Evolutionary conservation across 768 basidiomycete species (phyloP), one percentile per base, ranked within the genome.

Genomic region (Hericium coralloides): DNA sequence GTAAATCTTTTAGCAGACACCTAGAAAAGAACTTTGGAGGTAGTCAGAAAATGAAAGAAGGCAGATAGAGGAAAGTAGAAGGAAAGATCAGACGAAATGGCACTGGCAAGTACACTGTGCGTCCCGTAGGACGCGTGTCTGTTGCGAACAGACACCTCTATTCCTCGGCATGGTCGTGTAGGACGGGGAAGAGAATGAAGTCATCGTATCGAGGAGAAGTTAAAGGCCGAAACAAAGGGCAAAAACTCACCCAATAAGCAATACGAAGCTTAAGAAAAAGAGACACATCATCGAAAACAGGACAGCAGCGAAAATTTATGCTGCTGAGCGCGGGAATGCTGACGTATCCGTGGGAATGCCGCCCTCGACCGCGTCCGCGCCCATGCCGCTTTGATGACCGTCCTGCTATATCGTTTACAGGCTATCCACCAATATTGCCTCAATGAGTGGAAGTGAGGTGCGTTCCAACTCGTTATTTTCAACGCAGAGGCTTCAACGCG

Each of bases 171-270:
- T 84, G 80, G 88, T 89, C 87, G 87, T 85, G 67, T 89, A 89
- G 73, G 87, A 85, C 86, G 87, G 87, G 87, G 87, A 89, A 89
- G 86, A 89, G 87, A 89, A 89, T 80, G 76, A 77, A 77, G 80
- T 85, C 86, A 87, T 87, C 84, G 49, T 5, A 54, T 43, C 47
- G 52, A 17, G 25, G 26, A 38, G 25, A 38, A 43, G 17, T 5
- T 14, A 20, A 43, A 17, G 20, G 5, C 41, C 15, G 4, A 17
- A 43, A 26, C 25, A 43, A 43, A 20, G 20, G 17, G 17, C 14
- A 43, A 20, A 43, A 15, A 41, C 12, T n/a, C n/a, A 12, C 12
- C 39, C n/a, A n/a, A n/a, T n/a, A n/a, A n/a, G 14, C 31, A 31
- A 31, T 6, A 31, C 8, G n/a, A 2, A 45, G n/a, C n/a, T 10